phyloP scores from a whole-genome alignment of 2,329 filamentous ascomycete species.

The Arthrobotrys entomopaga region DNA sequence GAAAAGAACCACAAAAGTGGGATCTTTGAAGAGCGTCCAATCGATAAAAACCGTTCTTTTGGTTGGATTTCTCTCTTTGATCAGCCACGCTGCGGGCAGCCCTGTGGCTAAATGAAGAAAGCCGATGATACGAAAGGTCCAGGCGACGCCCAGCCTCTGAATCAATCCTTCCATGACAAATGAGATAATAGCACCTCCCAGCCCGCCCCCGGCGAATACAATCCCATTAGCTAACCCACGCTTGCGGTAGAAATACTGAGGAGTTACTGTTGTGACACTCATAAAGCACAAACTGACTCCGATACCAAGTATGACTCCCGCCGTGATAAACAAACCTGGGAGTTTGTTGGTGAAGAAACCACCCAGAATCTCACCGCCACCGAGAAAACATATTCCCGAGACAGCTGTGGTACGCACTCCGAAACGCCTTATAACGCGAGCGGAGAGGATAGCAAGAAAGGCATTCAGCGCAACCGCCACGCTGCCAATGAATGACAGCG shows the following conservation, averaged over 20 bases:
- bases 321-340: neutral
- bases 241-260: slow-evolving; percentile 3
- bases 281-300: slow-evolving; percentile 1
- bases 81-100: neutral
- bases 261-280: neutral
- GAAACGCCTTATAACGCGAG: neutral
- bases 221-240: neutral
- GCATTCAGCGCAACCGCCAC: neutral
- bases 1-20: neutral
- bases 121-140: neutral
- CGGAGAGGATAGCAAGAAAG: neutral
- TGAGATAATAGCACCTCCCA: neutral
- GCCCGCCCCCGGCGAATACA: neutral
- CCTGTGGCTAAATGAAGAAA: neutral
- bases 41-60: neutral
- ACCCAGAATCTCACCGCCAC: neutral
- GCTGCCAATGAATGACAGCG: slow-evolving; percentile 5
- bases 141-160: neutral
- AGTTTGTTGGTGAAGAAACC: neutral
- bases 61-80: neutral
- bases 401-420: neutral
- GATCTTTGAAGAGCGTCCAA: slow-evolving; percentile 2
- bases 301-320: neutral
- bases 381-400: neutral
- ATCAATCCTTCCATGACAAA: slow-evolving; percentile 1